Base-by-base conservation (phyloP, 140 eudicot genomes). In the Erigeron philadelphicus region DNA sequence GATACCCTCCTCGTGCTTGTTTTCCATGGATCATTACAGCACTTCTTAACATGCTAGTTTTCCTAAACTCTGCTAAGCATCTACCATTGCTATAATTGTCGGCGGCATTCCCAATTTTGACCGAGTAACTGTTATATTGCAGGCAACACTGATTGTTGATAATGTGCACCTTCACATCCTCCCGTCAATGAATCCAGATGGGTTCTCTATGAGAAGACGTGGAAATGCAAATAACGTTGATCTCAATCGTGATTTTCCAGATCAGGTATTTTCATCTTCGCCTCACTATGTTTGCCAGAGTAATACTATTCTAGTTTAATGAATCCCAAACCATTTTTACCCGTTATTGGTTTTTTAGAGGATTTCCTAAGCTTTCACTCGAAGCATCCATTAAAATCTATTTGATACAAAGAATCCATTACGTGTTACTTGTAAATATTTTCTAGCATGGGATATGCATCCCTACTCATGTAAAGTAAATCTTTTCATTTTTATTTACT, bases 181-280 rank as follows among this genome's bases (percentile, higher is more conserved):
- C 70, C 98, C 96, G 57, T 83, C 98, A 10, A 89, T 93, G 95
- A 93, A 93, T 81, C 98, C 98, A 42, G 98, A 93, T 77, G 98
- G 98, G 45, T 93, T 69, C 83, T 63, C 93, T 46, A 64, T 83
- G 18, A 80, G 90, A 78, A 72, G 73, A 62, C 95, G 98, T 11
- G 87, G 86, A 46, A 93, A 93, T 79, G 98, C 98, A 67, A 89
- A 93, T 73, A 64, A 77, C 49, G 44, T 93, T 74, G 98, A 93
- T 78, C 79, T 93, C 77, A 93, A 93, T 81, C 95, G 98, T 71
- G 96, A 93, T 82, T 93, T 93, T 71, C 98, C 98, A 21, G 98
- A 93, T 66, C 95, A 85, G 98, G 98, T 93, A 81, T 66, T 66
- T 63, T 75, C 54, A 48, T 61, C 68, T 68, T 73, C 42, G 68